Conservation (phyloP, 1,284 basidiomycete genomes). For the Takashimella koratensis region DNA sequence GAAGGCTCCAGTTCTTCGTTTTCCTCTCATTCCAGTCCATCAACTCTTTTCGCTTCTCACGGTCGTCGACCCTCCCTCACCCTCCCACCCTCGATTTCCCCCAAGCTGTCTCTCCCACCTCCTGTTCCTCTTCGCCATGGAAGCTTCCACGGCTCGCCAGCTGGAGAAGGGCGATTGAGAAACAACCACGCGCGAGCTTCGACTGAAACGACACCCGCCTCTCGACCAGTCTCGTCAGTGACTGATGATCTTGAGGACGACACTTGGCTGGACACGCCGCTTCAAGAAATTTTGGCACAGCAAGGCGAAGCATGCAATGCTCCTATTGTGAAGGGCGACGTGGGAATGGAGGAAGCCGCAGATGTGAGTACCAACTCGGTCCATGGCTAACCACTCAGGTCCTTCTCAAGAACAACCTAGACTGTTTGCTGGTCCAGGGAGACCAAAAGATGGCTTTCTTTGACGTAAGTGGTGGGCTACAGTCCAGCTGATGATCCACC, state of each 20-base stretch:
- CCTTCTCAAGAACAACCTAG: constrained; percentile 17
- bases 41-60: not conserved
- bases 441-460: constrained; percentile 26
- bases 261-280: constrained; percentile 25
- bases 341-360: constrained; percentile 35
- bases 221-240: not conserved
- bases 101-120: constrained; percentile 8
- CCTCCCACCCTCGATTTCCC: constrained; percentile 5
- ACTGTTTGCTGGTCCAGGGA: constrained; percentile 25
- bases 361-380: constrained; percentile 20
- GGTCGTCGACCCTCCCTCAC: constrained; percentile 13
- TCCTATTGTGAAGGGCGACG: constrained; percentile 13
- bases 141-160: constrained; percentile 4
- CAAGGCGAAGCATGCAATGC: not conserved
- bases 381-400: constrained; percentile 11
- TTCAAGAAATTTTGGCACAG: constrained; percentile 6
- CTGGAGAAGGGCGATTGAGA: not conserved
- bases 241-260: constrained; percentile 7
- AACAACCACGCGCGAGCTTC: not conserved
- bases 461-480: constrained; percentile 24
- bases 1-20: not conserved
- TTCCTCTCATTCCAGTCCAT: not conserved
- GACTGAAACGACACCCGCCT: not conserved
- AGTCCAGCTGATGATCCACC: not conserved
- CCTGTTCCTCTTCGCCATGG: constrained; percentile 29